Evolutionary conservation across 2,329 filamentous ascomycete species (phyloP).

Genomic region (Emergomyces pasteurianus): DNA sequence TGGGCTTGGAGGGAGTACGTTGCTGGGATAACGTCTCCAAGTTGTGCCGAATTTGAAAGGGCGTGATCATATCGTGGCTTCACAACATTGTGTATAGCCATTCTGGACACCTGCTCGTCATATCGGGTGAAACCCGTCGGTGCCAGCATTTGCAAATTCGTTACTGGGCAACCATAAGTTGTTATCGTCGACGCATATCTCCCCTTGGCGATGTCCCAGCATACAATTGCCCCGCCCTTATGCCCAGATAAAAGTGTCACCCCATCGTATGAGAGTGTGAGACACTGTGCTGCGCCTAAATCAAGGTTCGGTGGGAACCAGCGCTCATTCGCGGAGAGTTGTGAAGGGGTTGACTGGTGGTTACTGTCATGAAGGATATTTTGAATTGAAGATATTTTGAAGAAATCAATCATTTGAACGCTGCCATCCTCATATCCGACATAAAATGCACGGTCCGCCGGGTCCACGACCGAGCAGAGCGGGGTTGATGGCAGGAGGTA

Average conservation of each 20-base stretch:
- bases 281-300: conserved; percentile 52
- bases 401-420: conserved; percentile 71
- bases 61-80: conserved; percentile 53
- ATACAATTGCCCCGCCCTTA: conserved; percentile 60
- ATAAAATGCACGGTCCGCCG: conserved; percentile 71
- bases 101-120: conserved; percentile 27
- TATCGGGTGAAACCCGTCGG: conserved; percentile 39
- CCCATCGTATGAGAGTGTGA: conserved; percentile 71
- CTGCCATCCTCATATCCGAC: conserved; percentile 69
- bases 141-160: conserved; percentile 63
- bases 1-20: conserved; percentile 33
- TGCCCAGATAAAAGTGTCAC: conserved; percentile 72
- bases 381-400: conserved; percentile 34
- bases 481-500: conserved; percentile 66
- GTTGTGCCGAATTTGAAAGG: conserved; percentile 24
- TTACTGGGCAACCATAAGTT: conserved; percentile 69
- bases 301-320: conserved; percentile 48
- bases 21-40: conserved; percentile 27
- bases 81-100: conserved; percentile 50
- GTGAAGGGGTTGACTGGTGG: conserved; percentile 30
- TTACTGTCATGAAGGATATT: conserved; percentile 25
- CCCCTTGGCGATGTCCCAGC: conserved; percentile 67
- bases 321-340: conserved; percentile 28
- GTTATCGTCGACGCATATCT: conserved; percentile 55
- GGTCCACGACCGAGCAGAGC: conserved; percentile 63